A percentile compares a stretch with the other conserved stretches of the same genome.
Evolutionary conservation across 176 grass and related monocot species (phyloP).

Genomic region (Urochloa ruziziensis): DNA sequence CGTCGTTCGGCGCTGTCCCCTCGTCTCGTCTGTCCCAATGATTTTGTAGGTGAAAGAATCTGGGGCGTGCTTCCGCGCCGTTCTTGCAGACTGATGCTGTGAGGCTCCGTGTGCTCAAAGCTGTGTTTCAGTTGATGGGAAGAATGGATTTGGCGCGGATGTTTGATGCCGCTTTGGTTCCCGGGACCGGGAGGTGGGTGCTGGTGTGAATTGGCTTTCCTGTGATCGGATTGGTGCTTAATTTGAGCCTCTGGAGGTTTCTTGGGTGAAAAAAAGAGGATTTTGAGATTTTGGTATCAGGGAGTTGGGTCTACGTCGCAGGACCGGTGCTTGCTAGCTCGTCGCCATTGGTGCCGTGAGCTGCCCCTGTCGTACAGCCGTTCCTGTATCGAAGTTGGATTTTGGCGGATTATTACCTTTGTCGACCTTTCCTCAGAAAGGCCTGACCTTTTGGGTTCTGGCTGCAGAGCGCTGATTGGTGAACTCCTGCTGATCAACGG

Average conservation of each 20-base stretch:
- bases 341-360: neutral
- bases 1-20: neutral
- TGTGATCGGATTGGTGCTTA: constrained; percentile 1
- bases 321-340: neutral
- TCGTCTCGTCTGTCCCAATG: neutral
- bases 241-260: constrained; percentile 8
- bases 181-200: neutral
- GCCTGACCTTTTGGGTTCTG: constrained; percentile 29
- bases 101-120: neutral
- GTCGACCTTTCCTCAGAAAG: constrained; percentile 24
- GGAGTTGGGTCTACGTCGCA: neutral
- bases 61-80: neutral
- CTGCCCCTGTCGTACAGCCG: neutral
- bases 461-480: constrained; percentile 1
- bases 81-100: neutral
- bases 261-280: neutral
- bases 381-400: neutral
- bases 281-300: neutral
- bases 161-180: neutral
- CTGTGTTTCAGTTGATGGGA: neutral
- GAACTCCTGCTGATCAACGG: constrained; percentile 27
- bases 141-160: constrained; percentile 11
- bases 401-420: constrained; percentile 18
- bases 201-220: neutral
- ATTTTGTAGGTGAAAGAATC: neutral